Conservation (phyloP, 352 stramenopile genomes). For the Pythium apleroticum region DNA sequence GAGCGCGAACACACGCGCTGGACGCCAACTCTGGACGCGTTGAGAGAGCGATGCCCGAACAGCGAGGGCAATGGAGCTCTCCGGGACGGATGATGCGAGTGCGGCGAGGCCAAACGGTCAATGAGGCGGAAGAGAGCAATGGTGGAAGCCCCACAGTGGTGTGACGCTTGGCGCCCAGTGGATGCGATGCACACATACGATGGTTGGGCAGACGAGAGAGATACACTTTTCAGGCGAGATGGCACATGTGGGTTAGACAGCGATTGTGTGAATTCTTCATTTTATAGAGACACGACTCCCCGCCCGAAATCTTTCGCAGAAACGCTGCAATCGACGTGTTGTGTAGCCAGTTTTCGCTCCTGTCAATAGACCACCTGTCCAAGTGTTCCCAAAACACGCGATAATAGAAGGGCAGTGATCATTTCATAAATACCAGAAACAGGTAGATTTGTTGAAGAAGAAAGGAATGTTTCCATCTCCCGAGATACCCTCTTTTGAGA, state of each 20-base stretch:
- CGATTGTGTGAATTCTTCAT: too few species aligned
- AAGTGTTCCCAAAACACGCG: not conserved
- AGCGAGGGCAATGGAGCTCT: not conserved
- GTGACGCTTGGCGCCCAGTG: slow-evolving; percentile 7
- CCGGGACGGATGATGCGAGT: not conserved
- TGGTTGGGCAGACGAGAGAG: not conserved
- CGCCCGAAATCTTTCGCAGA: slow-evolving; percentile 7
- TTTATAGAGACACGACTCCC: slow-evolving; percentile 7
- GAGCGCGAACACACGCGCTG: not conserved
- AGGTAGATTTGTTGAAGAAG: not conserved
- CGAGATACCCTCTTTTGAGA: not conserved
- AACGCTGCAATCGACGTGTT: slow-evolving; percentile 3
- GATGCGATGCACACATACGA: not conserved
- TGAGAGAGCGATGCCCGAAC: not conserved
- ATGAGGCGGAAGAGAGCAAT: not conserved
- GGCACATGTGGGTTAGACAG: slow-evolving; percentile 14
- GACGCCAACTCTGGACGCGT: not conserved
- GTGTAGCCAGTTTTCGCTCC: slow-evolving; percentile 9
- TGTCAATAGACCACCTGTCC: slow-evolving; percentile 9
- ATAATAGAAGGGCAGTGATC: not conserved
- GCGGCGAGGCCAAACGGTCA: not conserved
- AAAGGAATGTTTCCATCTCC: not conserved
- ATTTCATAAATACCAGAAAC: not conserved
- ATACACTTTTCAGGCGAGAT: slow-evolving; percentile 13
- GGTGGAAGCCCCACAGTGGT: not conserved